These are phyloP conservation scores for Delonix regia DNA, from an alignment of 306 rosid genomes.

Conservation along the genomic window DNA sequence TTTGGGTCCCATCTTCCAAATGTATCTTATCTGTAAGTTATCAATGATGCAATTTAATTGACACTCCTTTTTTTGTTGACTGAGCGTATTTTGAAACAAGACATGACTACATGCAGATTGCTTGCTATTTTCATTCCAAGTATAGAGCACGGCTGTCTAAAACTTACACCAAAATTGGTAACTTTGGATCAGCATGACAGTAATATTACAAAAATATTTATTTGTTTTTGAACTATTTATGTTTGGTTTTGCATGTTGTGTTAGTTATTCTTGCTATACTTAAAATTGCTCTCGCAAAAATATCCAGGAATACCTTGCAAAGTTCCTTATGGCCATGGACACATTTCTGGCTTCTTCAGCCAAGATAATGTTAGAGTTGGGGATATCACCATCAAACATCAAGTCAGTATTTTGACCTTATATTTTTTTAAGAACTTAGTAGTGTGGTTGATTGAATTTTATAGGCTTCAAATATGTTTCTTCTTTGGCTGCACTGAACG, in stretches of 20 bases:
- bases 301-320: conserved; percentile 45
- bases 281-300: conserved; percentile 29
- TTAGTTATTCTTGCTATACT: conserved; percentile 3
- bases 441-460: conserved; percentile 20
- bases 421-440: background rate
- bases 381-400: conserved; percentile 46
- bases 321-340: conserved; percentile 50
- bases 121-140: conserved; percentile 57
- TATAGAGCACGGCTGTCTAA: conserved; percentile 49
- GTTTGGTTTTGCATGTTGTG: conserved; percentile 1
- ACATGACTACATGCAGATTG: conserved; percentile 47
- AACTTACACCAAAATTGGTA: conserved; percentile 53
- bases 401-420: conserved; percentile 36
- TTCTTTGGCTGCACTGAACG: conserved; percentile 19
- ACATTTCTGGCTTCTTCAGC: conserved; percentile 55
- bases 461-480: conserved; percentile 22
- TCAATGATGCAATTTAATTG: background rate
- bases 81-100: conserved; percentile 7
- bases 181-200: conserved; percentile 11
- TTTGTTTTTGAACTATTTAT: background rate
- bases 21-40: conserved; percentile 71
- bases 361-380: conserved; percentile 53
- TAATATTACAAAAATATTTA: background rate
- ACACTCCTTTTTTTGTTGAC: conserved; percentile 1
- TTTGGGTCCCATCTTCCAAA: conserved; percentile 84